Conservation (phyloP, 306 rosid species). For the Vigna trinervia region DNA sequence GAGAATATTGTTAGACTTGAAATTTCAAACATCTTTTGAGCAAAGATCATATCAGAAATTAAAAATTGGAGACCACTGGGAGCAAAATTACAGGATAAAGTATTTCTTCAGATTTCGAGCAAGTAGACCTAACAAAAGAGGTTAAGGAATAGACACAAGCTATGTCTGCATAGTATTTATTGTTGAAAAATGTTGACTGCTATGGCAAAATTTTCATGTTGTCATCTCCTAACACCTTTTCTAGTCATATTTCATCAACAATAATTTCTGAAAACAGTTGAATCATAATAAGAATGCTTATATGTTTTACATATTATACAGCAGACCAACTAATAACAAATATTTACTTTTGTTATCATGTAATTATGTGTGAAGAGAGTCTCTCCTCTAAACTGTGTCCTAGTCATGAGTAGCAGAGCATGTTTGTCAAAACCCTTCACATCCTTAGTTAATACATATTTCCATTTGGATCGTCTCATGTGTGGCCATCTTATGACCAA, state of each 20-base stretch:
- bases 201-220: neutral
- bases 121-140: constrained; percentile 6
- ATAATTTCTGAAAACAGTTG: constrained; percentile 7
- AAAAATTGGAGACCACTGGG: constrained; percentile 22
- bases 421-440: neutral
- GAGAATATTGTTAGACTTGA: constrained; percentile 42
- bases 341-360: neutral
- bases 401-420: neutral
- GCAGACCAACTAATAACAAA: neutral
- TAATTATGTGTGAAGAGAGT: neutral
- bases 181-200: neutral
- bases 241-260: constrained; percentile 1
- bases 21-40: constrained; percentile 34
- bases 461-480: constrained; percentile 5
- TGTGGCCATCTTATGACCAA: constrained; percentile 1
- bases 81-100: constrained; percentile 10
- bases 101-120: neutral
- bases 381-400: neutral
- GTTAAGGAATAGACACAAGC: constrained; percentile 6
- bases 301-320: constrained; percentile 1
- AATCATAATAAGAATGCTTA: neutral
- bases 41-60: constrained; percentile 29
- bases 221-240: neutral
- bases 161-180: neutral
- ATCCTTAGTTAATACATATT: neutral